These are phyloP conservation scores for Parachaetomium inaequale DNA, from an alignment of 495 filamentous ascomycete species.

Conservation along the genomic window DNA sequence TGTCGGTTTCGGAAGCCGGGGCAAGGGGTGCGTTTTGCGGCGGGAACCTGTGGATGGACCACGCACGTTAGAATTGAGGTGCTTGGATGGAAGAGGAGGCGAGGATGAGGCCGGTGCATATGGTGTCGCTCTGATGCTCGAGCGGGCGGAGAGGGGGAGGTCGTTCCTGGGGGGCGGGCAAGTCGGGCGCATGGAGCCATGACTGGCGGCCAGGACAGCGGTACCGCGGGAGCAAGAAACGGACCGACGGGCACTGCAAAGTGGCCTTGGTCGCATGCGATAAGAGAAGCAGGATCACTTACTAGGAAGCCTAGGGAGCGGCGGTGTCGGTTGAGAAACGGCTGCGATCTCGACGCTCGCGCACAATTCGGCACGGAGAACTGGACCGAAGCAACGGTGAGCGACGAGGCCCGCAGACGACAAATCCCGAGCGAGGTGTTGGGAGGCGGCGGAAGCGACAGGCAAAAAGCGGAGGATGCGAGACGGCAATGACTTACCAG, in stretches of 20 bases:
- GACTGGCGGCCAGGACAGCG: not conserved
- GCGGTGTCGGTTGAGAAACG: constrained; percentile 30
- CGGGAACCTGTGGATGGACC: not conserved
- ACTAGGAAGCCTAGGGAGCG: constrained; percentile 35
- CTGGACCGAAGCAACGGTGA: constrained; percentile 21
- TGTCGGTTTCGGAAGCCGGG: not conserved
- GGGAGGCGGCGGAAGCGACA: constrained; percentile 6
- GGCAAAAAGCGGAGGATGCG: constrained; percentile 13
- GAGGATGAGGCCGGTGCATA: not conserved
- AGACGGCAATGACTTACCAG: constrained; percentile 28
- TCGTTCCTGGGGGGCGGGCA: not conserved
- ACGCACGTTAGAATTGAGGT: not conserved
- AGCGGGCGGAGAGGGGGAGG: not conserved
- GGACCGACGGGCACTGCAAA: constrained; percentile 16
- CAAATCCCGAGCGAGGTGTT: constrained; percentile 9
- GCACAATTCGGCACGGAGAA: constrained; percentile 18
- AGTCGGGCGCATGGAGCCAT: constrained; percentile 17
- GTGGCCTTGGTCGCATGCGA: constrained; percentile 38
- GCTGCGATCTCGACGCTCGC: constrained; percentile 26
- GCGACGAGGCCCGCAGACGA: constrained; percentile 19
- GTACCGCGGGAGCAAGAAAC: constrained; percentile 16
- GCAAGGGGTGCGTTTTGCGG: not conserved
- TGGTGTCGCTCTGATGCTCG: not conserved
- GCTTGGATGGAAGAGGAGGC: not conserved
- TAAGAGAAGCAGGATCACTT: constrained; percentile 36